phyloP scores from a whole-genome alignment of 139 green algal species.

The Mychonastes homosphaera region DNA sequence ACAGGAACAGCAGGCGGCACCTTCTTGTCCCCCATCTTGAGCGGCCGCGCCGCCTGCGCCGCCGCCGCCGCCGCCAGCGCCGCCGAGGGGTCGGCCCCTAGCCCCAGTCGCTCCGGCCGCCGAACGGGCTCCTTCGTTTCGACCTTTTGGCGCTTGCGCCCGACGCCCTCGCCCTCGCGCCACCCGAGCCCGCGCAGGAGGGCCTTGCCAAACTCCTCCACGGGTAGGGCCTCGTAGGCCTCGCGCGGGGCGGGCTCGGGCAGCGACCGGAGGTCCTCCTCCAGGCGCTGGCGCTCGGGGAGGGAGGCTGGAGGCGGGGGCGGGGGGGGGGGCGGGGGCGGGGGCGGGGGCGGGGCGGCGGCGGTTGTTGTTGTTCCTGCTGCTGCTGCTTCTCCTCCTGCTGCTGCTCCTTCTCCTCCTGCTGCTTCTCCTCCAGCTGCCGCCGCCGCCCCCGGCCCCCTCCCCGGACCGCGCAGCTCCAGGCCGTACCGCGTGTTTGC shows the following conservation, averaged over 20 bases:
- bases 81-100: constrained; percentile 51
- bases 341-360: not conserved
- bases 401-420: not conserved
- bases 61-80: constrained; percentile 10
- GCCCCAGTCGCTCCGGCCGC: constrained; percentile 49
- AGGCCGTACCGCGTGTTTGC: constrained; percentile 28
- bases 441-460: not conserved
- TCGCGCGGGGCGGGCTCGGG: constrained; percentile 28
- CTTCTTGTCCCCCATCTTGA: constrained; percentile 33
- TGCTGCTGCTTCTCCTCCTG: not conserved
- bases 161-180: constrained; percentile 59
- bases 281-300: constrained; percentile 9
- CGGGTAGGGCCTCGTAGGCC: constrained; percentile 62
- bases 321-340: not conserved
- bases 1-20: not conserved
- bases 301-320: not conserved
- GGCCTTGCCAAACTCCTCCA: constrained; percentile 70
- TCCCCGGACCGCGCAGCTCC: constrained; percentile 10
- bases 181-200: constrained; percentile 75
- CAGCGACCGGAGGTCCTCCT: constrained; percentile 23
- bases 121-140: constrained; percentile 56
- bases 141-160: constrained; percentile 48
- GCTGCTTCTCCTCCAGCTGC: constrained; percentile 3
- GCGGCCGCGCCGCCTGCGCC: constrained; percentile 18
- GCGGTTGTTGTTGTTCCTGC: not conserved